Conservation (phyloP, 2,329 filamentous ascomycete genomes). For the Aspergillus aculeatus region DNA sequence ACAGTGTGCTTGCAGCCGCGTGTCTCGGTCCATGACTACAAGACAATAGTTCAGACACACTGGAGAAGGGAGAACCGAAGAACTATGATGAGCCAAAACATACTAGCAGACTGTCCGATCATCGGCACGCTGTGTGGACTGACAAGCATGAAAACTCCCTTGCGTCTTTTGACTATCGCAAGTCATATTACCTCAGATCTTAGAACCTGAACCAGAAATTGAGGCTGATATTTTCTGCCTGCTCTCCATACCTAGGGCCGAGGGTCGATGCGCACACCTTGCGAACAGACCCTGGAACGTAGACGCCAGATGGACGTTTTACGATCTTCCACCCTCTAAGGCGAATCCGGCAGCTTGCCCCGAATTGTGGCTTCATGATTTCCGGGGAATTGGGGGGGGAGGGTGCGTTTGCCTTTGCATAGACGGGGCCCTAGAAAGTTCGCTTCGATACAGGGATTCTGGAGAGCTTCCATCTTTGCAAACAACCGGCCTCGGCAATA, state of each 20-base stretch:
- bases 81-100: neutral
- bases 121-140: no score
- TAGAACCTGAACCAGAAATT: no score
- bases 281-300: neutral
- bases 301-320: neutral
- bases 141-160: neutral
- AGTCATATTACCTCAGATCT: no score
- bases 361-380: neutral
- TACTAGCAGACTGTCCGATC: neutral
- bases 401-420: neutral
- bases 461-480: neutral
- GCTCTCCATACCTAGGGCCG: neutral
- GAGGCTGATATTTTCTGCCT: no score
- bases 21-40: slow-evolving; percentile 2
- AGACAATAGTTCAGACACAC: neutral
- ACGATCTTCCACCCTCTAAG: neutral
- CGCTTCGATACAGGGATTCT: neutral
- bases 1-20: slow-evolving; percentile 16
- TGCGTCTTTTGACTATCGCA: no score
- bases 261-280: neutral
- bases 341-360: neutral
- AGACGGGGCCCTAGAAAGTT: neutral
- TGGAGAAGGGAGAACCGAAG: neutral
- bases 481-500: neutral
- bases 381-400: neutral